Evolutionary conservation across 1,284 basidiomycete species (phyloP), one percentile per base, ranked within the genome.

Genomic region (Phylloboletellus chloephorus): DNA sequence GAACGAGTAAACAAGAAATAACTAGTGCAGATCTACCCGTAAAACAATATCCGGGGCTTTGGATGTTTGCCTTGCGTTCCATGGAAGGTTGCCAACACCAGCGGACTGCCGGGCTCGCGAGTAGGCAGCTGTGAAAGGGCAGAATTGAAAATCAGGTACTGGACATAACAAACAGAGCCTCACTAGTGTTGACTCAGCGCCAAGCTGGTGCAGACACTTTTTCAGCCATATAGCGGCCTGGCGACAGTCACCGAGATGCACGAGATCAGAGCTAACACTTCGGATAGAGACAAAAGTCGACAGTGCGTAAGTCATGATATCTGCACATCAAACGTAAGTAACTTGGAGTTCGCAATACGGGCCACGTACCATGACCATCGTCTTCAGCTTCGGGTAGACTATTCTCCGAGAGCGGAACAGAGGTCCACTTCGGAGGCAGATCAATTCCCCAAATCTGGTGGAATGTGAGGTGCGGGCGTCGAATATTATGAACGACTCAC

Each of bases 211-310:
- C 15, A 97, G 66, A 52, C 89, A 88, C 52, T 90, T 91, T 55
- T 85, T 86, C 39, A 96, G 66, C 79, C 91, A 91, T 30, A 93
- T 83, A 2, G 91, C 92, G 1, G 89, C 86, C 58, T 96, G 92
- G 41, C 91, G 74, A 57, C 94, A 96, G 53, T 94, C 87, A 64
- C 98, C 95, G 19, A 80, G 74, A 56, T 86, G 77, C 2, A 68
- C 62, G 3, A 78, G 73, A 39, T 68, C 66, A 39, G 79, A 81
- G 53, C 88, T 91, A 39, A 98, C 76, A 40, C 91, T 94, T 2
- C 82, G 87, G 34, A 92, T 87, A 0, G 90, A 80, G 6, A 97
- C 74, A 48, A 98, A 91, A 56, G 87, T 88, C 3, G 86, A 80
- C 3, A 98, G 71, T 0, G 88, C 85, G 53, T 78, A 80, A 5